Evolutionary conservation across 1,139 yeast species (phyloP).

Genomic region (Candida dubliniensis): DNA sequence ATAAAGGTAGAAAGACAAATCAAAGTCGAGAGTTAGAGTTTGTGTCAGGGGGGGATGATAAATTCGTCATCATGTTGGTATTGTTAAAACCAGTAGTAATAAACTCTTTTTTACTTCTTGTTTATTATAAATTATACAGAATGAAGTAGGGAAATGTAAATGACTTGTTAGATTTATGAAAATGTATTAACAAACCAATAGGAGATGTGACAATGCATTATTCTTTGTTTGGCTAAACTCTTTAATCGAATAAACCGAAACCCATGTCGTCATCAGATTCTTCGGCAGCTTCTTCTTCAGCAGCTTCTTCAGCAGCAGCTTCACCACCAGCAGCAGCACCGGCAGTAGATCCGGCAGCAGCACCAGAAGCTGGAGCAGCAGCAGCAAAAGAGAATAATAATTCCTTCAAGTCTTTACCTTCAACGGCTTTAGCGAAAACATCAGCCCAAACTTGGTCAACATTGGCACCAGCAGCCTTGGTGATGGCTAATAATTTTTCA

Average conservation of each 20-base stretch:
- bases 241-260: constrained; percentile 54
- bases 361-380: constrained; percentile 43
- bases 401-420: constrained; percentile 94
- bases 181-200: neutral
- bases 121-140: neutral
- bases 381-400: constrained; percentile 77
- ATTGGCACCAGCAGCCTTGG: constrained; percentile 87
- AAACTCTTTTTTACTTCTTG: neutral
- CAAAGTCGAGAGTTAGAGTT: neutral
- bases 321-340: constrained; percentile 57
- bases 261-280: constrained; percentile 86
- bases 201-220: neutral
- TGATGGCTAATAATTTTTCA: constrained; percentile 82
- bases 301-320: constrained; percentile 46
- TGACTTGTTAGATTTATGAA: neutral
- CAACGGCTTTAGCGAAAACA: constrained; percentile 93
- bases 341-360: constrained; percentile 57
- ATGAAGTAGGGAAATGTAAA: neutral
- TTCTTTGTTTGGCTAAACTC: constrained; percentile 3
- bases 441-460: constrained; percentile 93
- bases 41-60: too few relatives aligned
- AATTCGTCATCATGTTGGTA: too few relatives aligned
- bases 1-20: neutral
- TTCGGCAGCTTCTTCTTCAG: constrained; percentile 63
- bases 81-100: too few relatives aligned